Percentiles rank a stretch among this genome's conserved stretches.
These are phyloP conservation scores for Cutaneotrichosporon sp. DNA, from an alignment of 1,284 basidiomycete species.

Conservation along the genomic window DNA sequence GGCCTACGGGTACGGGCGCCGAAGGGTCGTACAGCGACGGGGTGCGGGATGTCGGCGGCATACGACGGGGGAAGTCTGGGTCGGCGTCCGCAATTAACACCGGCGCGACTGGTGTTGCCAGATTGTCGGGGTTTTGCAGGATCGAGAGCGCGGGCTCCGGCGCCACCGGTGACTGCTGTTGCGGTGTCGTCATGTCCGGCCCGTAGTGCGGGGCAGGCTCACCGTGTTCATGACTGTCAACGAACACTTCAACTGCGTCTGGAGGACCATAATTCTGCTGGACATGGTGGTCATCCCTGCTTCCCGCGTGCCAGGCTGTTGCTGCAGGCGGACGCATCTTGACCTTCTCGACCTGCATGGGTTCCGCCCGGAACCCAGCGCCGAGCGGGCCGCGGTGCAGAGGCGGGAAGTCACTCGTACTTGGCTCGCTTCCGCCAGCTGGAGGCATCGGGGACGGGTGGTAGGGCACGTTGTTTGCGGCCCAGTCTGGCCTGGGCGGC, in stretches of 20 bases:
- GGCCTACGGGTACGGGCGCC: conserved; percentile 20
- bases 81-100: conserved; percentile 16
- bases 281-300: conserved; percentile 17
- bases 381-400: conserved; percentile 22
- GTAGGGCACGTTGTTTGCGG: conserved; percentile 49
- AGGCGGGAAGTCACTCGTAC: conserved; percentile 42
- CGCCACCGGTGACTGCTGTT: conserved; percentile 6
- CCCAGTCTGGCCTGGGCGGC: conserved; percentile 49
- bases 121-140: conserved; percentile 17
- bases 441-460: conserved; percentile 40
- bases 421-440: conserved; percentile 20
- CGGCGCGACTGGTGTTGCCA: background rate
- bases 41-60: conserved; percentile 23
- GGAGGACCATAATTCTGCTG: background rate
- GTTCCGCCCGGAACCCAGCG: conserved; percentile 37
- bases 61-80: conserved; percentile 44
- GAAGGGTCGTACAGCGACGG: conserved; percentile 42
- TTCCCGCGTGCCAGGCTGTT: conserved; percentile 39
- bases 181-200: conserved; percentile 11
- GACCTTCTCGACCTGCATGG: conserved; percentile 48
- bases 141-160: conserved; percentile 12
- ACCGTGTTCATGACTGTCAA: background rate
- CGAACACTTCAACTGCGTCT: background rate
- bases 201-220: background rate
- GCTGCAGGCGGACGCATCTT: conserved; percentile 29